A percentile compares a stretch with the other conserved stretches of the same genome.
phyloP scores from a whole-genome alignment of 441 rosid species.

The Theobroma grandiflorum region DNA sequence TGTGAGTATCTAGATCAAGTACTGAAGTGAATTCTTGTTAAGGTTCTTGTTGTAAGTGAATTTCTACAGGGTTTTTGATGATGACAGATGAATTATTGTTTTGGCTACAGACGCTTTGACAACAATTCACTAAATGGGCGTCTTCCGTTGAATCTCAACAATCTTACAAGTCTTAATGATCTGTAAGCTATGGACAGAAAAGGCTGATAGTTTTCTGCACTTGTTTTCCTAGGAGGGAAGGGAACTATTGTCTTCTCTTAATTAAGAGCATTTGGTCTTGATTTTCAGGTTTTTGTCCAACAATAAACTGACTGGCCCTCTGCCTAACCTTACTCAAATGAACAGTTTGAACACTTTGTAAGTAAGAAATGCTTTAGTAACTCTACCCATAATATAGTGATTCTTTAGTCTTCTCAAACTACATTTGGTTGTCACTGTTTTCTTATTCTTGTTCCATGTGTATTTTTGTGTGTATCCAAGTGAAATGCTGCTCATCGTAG shows the following conservation, averaged over 20 bases:
- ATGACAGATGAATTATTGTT: neutral
- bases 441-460: neutral
- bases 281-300: too few relatives aligned
- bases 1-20: neutral
- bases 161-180: slow-evolving; percentile 52
- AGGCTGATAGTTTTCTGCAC: neutral
- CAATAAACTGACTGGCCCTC: too few relatives aligned
- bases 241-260: too few relatives aligned
- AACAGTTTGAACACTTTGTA: too few relatives aligned
- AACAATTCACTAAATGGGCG: slow-evolving; percentile 56
- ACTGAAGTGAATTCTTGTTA: neutral
- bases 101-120: slow-evolving; percentile 64
- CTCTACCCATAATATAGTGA: too few relatives aligned
- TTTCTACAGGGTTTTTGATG: neutral
- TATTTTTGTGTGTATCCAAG: neutral
- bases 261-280: too few relatives aligned
- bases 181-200: slow-evolving; percentile 53
- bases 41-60: neutral
- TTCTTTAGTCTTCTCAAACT: too few relatives aligned
- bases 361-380: too few relatives aligned
- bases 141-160: slow-evolving; percentile 58
- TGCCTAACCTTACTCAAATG: too few relatives aligned
- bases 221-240: neutral
- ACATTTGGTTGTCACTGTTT: too few relatives aligned
- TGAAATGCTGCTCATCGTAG: neutral